A percentile compares a stretch with the other conserved stretches of the same genome.
Evolutionary conservation across 257 asterid genomes (phyloP).

Genomic region (Petrea volubilis): DNA sequence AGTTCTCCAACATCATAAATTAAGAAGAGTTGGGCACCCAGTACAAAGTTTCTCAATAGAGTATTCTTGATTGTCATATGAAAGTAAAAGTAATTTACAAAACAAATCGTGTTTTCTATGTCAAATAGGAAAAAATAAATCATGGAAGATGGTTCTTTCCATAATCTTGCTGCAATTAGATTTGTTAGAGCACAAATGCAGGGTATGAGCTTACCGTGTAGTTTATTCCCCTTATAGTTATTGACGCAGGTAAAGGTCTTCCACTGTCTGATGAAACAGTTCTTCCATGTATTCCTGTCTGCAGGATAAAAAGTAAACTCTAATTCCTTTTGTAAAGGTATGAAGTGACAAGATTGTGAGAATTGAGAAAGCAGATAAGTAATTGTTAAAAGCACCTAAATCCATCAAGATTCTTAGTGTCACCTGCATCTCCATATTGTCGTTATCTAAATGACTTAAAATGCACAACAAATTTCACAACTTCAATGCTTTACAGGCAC

Average conservation of each 20-base stretch:
- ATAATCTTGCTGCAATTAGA: background rate
- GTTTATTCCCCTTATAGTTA: constrained; percentile 49
- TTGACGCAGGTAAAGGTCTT: constrained; percentile 48
- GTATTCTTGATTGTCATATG: no score
- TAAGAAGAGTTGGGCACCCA: no score
- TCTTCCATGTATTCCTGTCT: constrained; percentile 56
- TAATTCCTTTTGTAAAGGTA: background rate
- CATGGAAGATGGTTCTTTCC: no score
- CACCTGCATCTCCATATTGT: background rate
- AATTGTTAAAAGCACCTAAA: background rate
- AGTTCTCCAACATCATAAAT: no score
- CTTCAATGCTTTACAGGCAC: background rate
- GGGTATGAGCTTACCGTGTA: constrained; percentile 32
- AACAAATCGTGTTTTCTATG: no score
- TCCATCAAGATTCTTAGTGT: background rate
- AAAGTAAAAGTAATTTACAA: no score
- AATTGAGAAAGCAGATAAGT: background rate
- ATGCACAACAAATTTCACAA: background rate
- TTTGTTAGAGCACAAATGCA: background rate
- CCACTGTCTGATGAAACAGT: constrained; percentile 44
- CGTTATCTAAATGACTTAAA: background rate
- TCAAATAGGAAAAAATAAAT: background rate
- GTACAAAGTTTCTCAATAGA: no score
- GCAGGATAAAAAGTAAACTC: constrained; percentile 16
- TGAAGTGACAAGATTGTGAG: background rate